Percentiles rank a stretch among this genome's conserved stretches.
These are phyloP conservation scores for Chytriomyces sp. DNA, from an alignment of 192 early-diverging fungal species.

Conservation along the genomic window DNA sequence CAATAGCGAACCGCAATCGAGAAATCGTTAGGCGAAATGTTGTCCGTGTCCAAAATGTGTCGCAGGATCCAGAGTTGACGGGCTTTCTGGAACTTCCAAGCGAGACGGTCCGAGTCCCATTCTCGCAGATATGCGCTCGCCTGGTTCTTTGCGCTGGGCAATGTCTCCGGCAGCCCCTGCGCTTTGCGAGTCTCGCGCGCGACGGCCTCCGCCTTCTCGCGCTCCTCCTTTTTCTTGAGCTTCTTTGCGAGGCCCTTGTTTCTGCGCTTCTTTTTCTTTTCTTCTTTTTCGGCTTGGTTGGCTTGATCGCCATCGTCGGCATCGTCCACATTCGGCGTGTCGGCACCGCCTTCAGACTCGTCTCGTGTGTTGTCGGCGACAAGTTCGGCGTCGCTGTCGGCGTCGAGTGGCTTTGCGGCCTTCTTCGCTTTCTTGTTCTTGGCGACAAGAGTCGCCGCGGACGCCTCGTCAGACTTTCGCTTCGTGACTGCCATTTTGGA, in stretches of 20 bases:
- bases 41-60: not conserved
- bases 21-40: conserved; percentile 5
- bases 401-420: too few species aligned
- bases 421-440: too few species aligned
- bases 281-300: not conserved
- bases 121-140: conserved; percentile 9
- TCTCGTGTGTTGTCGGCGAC: too few species aligned
- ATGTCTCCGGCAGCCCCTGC: conserved; percentile 3
- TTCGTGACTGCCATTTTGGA: too few species aligned
- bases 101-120: not conserved
- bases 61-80: conserved; percentile 22
- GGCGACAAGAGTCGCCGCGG: too few species aligned
- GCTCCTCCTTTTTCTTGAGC: conserved; percentile 3
- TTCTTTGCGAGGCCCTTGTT: conserved; percentile 6
- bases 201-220: not conserved
- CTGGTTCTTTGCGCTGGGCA: conserved; percentile 1
- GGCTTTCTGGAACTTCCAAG: conserved; percentile 24
- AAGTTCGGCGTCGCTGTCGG: too few species aligned
- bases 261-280: conserved; percentile 14
- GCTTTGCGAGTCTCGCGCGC: not conserved
- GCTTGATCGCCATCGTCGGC: too few species aligned
- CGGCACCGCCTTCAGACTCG: too few species aligned
- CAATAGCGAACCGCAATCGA: conserved; percentile 3
- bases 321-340: too few species aligned
- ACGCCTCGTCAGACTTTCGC: too few species aligned